Base-by-base conservation (phyloP, 257 asterid species). In the Orobanche coerulescens region DNA sequence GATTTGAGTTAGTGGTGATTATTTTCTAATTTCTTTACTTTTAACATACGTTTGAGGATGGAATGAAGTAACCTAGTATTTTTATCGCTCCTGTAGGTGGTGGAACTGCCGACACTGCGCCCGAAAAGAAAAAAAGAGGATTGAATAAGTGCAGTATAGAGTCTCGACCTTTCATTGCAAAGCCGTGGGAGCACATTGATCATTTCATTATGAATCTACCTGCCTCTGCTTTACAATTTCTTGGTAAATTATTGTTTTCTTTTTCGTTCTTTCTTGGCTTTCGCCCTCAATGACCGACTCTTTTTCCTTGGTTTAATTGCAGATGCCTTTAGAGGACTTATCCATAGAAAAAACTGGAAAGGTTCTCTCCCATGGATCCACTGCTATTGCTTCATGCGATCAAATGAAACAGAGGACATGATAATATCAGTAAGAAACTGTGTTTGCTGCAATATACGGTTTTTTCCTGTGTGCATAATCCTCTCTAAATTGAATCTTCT, bases 201-300 rank as follows among this genome's bases (percentile, higher is more conserved):
- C 98, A 92, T 65, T 81, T 86, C 66, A 80, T 92, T 53, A 92
- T 92, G 98, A 88, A 92, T 73, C 80, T 92, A 34, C 98, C 98
- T 52, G 98, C 97, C 20, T 86, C 97, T 67, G 95, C 97, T 18
- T 26, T 88, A 10, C 85, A 81, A 24, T 92, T 92, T 74, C 95
- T 92, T 65, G 97, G 98, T 84, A 81, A 79, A 47, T 49, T 59
- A 16, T 39, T 42, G 37, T 18, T 23, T 63, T 15, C 54, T 43
- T n/a, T 31, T 60, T 26, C 8, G 10, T 16, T 44, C 69, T 44
- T 33, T 14, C n/a, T n/a, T n/a, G n/a, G 43, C 16, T 10, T 23
- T 18, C 33, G 50, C 25, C n/a, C 62, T 64, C 19, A 16, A 0
- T 36, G 10, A 36, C 18, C 36, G 43, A 5, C 1, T 4, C 10